Conservation (phyloP, 306 rosid species). For the Vigna reflexopilosa region DNA sequence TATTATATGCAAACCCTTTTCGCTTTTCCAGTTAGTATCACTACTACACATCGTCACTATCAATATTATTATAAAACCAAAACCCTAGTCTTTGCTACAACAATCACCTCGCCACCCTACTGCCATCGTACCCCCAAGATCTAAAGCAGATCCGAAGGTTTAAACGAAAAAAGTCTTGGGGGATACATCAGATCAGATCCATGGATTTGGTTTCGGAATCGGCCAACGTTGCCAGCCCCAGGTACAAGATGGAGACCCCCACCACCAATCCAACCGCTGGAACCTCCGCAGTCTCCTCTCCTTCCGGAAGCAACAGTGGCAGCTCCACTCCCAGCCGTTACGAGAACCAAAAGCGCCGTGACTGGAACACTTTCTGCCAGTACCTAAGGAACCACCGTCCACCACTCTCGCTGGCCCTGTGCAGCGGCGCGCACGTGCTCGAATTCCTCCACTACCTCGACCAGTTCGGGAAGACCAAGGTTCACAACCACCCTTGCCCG, state of each 20-base stretch:
- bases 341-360: constrained; percentile 94
- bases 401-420: constrained; percentile 67
- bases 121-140: constrained; percentile 10
- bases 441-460: constrained; percentile 91
- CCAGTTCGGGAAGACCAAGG: constrained; percentile 95
- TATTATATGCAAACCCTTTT: not conserved
- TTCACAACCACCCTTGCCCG: constrained; percentile 83
- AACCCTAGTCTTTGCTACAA: constrained; percentile 47
- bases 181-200: constrained; percentile 2
- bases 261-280: not conserved
- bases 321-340: constrained; percentile 74
- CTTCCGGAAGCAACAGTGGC: not conserved
- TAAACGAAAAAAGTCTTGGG: not conserved
- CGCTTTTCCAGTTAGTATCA: constrained; percentile 6
- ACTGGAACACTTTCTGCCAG: constrained; percentile 98
- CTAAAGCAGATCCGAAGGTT: constrained; percentile 39
- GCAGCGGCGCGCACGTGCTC: constrained; percentile 85
- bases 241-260: constrained; percentile 27
- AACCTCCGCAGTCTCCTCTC: constrained; percentile 3
- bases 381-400: constrained; percentile 86
- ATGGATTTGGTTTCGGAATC: constrained; percentile 75
- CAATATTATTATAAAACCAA: not conserved
- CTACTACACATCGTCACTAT: not conserved
- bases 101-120: not conserved
- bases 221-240: constrained; percentile 19